These are phyloP conservation scores for Apiospora kogelbergensis DNA, from an alignment of 2,329 filamentous ascomycete genomes.

Conservation along the genomic window DNA sequence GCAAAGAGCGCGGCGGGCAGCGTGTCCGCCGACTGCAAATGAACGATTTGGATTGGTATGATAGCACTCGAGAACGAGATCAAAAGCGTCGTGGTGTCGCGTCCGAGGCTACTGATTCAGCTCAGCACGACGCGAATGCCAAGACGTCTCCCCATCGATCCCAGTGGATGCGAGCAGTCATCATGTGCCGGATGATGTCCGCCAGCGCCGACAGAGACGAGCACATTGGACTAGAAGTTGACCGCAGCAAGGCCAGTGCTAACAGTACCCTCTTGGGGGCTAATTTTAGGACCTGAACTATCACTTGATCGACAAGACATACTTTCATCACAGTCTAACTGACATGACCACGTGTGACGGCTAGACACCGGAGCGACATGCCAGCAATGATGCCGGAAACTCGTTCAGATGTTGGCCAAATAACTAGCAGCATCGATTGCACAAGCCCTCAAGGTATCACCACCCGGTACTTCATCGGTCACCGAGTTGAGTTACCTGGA, in stretches of 20 bases:
- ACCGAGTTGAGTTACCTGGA: neutral
- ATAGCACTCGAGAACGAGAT: constrained; percentile 20
- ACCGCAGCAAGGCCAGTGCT: neutral
- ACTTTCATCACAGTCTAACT: constrained; percentile 2
- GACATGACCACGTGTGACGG: neutral
- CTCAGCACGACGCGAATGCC: neutral
- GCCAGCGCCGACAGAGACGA: neutral
- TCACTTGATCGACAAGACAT: neutral
- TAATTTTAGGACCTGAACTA: constrained; percentile 1
- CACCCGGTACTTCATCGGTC: neutral
- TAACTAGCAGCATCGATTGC: neutral
- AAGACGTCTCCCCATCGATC: neutral
- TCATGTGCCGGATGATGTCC: neutral
- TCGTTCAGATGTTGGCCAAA: neutral
- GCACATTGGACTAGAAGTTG: neutral
- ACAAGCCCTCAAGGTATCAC: neutral
- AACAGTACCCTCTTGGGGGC: neutral
- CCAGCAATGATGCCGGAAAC: neutral
- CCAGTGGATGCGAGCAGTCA: constrained; percentile 3
- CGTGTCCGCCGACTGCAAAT: constrained; percentile 88
- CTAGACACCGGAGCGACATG: neutral
- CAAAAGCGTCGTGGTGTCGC: neutral
- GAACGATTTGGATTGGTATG: constrained; percentile 97
- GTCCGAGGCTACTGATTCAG: neutral
- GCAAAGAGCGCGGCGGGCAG: constrained; percentile 70